Conservation (phyloP, 257 asterid species). For the Solanum paucissectum region DNA sequence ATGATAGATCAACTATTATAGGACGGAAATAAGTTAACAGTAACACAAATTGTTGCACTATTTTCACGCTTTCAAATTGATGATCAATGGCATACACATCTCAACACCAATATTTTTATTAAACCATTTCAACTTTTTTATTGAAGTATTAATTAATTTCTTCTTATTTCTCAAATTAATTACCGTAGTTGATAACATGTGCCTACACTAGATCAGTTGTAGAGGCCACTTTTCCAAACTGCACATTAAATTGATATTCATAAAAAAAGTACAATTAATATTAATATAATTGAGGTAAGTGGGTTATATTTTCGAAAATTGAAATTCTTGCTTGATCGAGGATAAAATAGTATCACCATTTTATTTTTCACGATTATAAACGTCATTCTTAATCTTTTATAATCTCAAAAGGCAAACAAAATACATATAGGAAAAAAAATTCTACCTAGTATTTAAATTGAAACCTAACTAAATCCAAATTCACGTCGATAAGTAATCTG, state of each 20-base stretch:
- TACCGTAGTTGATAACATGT: not conserved
- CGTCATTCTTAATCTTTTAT: not conserved
- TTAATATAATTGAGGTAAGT: not conserved
- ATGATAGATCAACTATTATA: too few species aligned
- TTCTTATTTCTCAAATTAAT: not conserved
- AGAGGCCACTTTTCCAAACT: not conserved
- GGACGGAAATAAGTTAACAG: not conserved
- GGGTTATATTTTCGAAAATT: not conserved
- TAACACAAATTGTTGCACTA: not conserved
- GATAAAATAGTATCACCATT: too few species aligned
- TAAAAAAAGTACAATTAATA: not conserved
- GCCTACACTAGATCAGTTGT: not conserved
- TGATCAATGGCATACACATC: not conserved
- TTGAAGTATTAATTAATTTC: not conserved
- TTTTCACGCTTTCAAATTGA: not conserved
- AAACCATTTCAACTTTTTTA: not conserved
- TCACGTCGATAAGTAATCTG: not conserved
- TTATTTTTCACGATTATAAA: not conserved
- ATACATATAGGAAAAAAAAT: not conserved
- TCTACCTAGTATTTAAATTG: too few species aligned
- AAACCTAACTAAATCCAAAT: too few species aligned
- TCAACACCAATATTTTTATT: not conserved
- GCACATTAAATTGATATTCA: not conserved
- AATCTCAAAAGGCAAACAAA: not conserved
- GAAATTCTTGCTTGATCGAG: not conserved